Base-by-base conservation (phyloP, 495 filamentous ascomycete genomes). In the Chaetomium fimeti region DNA sequence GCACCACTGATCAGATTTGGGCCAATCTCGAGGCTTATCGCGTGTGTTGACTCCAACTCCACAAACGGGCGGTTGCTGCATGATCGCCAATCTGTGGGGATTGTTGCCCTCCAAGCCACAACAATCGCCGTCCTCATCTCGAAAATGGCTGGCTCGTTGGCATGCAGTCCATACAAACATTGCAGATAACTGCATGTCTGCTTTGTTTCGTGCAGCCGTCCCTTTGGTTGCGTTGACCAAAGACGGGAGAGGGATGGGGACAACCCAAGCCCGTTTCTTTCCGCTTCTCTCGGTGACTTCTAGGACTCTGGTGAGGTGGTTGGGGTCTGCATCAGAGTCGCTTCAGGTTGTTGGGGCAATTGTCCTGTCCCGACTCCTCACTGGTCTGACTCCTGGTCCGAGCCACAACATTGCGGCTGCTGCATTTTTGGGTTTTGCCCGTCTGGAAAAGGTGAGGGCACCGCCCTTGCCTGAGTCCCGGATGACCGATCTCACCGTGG, bases 291-390 rank as follows among this genome's bases (percentile, higher is more conserved):
- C 22, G 9, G 2, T 27, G 40, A 28, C 40, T n/a, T 20, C 22
- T 9, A 29, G 11, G 9, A 1, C 2, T n/a, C 13, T 40, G 3
- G 20, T 2, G 3, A 16, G 45, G 28, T 11, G 29, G 36, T 43
- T 53, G 60, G 48, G 60, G 60, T 48, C 49, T 6, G 49, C 60
- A 52, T 25, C 45, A 40, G 45, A 27, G n/a, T 16, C 49, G 58
- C 58, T 51, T 61, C 60, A 53, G 36, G 60, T 29, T 5, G 20
- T 61, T 42, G 57, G 48, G 52, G 32, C 29, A 54, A 16, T 42
- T 36, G 49, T 22, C 27, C 4, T n/a, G 8, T 61, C 13, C 47
- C 20, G 29, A 4, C 29, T 18, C 59, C 48, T 32, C 13, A 61
- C 59, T 61, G 60, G 47, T 24, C 15, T 36, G 12, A 3, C 25